Conservation (phyloP, 202 grass and related monocot genomes). For the Zoysia matrella region DNA sequence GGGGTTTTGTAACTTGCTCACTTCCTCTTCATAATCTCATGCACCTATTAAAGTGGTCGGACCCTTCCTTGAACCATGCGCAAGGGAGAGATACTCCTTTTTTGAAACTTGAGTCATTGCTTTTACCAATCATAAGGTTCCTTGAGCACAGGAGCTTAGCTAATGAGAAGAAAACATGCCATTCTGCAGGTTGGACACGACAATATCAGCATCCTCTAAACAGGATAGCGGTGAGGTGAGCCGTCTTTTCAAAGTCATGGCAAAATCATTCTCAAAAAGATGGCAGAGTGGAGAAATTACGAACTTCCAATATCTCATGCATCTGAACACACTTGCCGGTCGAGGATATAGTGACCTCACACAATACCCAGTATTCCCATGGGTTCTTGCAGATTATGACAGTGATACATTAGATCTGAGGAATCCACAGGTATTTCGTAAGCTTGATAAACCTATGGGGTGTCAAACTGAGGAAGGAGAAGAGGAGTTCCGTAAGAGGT, state of each 20-base stretch:
- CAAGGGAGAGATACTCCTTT: neutral
- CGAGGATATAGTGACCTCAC: slow-evolving; percentile 98
- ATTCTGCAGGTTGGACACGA: slow-evolving; percentile 86
- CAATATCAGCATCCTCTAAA: slow-evolving; percentile 95
- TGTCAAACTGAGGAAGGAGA: slow-evolving; percentile 95
- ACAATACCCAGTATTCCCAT: slow-evolving; percentile 99
- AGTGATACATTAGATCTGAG: slow-evolving; percentile 86
- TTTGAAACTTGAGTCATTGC: slow-evolving; percentile 25
- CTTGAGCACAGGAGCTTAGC: slow-evolving; percentile 8
- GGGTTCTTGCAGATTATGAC: slow-evolving; percentile 98
- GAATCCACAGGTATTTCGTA: slow-evolving; percentile 81
- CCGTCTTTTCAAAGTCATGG: slow-evolving; percentile 82
- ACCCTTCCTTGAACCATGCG: no score
- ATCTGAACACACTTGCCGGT: slow-evolving; percentile 97
- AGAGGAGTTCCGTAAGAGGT: slow-evolving; percentile 95
- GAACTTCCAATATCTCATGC: slow-evolving; percentile 99
- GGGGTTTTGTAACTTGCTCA: neutral
- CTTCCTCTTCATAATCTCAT: slow-evolving; percentile 10
- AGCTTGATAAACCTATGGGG: slow-evolving; percentile 98
- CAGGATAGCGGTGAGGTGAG: slow-evolving; percentile 89
- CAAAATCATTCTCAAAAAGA: slow-evolving; percentile 96
- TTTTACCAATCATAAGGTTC: slow-evolving; percentile 40
- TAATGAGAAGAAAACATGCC: slow-evolving; percentile 31
- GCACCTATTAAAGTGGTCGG: neutral
- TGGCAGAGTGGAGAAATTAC: slow-evolving; percentile 99